Evolutionary conservation across 345 rosid species (phyloP), one percentile per base, ranked within the genome.

Genomic region (Arabidopsis arenosa): DNA sequence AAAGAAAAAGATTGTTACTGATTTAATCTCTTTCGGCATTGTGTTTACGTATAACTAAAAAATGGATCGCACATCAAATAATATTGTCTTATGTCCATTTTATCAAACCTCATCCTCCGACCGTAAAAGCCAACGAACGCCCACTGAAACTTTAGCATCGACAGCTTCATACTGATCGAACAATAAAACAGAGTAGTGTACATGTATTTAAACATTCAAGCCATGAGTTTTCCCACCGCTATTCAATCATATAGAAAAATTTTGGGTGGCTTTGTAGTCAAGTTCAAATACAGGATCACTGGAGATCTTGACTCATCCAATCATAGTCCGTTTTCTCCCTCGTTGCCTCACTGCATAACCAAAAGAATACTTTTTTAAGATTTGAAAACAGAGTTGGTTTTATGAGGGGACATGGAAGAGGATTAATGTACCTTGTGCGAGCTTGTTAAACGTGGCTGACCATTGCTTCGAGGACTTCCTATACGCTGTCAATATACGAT

Each of bases 381-480:
- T 62, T 14, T 66, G 18, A 28, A 49, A 68, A 69, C 18, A 47
- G 37, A 41, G 7, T n/a, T 17, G 47, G 36, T 44, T 76, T 10
- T 10, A 0, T 26, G 14, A 7, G 12, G 5, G 5, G 68, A 58
- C 2, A 7, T 51, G 39, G 64, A 62, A 54, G 32, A 65, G 64
- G 63, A 5, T 47, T 37, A 3, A 36, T 14, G 37, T 44, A 95
- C 99, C 99, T 88, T 90, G 95, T 3, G 97, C 99, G 10, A 96
- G 89, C 88, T 96, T 96, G 88, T 96, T 96, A 63, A 86, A 78
- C 9, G 93, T 91, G 36, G 98, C 85, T 30, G 96, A 93, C 99
- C 99, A 96, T 76, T 91, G 99, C 83, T 87, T 93, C 6, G 99
- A 96, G 47, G 99, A 89, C 80, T 88, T 96, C 82, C 89, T 84